Evolutionary conservation across 345 rosid species (phyloP), one percentile per base, ranked within the genome.

Genomic region (Citrus australasica): DNA sequence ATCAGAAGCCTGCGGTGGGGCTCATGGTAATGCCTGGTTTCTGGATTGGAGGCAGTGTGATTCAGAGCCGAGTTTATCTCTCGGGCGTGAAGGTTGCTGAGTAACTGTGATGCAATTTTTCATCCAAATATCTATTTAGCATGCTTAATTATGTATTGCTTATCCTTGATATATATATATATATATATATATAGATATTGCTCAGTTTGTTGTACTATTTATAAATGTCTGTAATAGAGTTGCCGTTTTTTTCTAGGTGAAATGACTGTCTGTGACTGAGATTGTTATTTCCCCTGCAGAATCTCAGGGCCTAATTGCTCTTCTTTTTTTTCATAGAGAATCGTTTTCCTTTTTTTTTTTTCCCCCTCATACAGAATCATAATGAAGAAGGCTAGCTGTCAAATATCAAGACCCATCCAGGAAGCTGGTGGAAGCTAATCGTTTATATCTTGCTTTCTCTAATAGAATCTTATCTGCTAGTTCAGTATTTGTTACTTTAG

Each of bases 11-110:
- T 7, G 80, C 77, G 61, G 94, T 90, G 48, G 98, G 94, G 40
- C 83, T 93, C 16, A 89, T 93, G 96, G 89, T 93, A 5, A 89
- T 93, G 96, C 98, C 98, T 64, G 98, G 98, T 60, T 93, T 93
- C 76, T 88, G 87, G 88, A 89, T 91, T 32, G 94, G 88, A 25
- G 93, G 94, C 73, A 89, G 87, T 78, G 87, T 88, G 73, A 84
- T 93, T 83, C 91, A 89, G 80, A 90, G 98, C 88, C 85, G 88
- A 33, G 94, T 91, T 82, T 90, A 91, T 86, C 91, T 91, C 70
- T 83, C 93, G 0, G 97, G 93, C 70, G 82, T 88, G 81, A 93
- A 86, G 84, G 89, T 93, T 55, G 84, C 88, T 63, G 97, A 90
- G 42, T 92, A 82, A 86, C 6, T 25, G 14, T 40, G 19, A 1